phyloP scores from a whole-genome alignment of 176 grass and related monocot species.

The Zoysia pacifica region DNA sequence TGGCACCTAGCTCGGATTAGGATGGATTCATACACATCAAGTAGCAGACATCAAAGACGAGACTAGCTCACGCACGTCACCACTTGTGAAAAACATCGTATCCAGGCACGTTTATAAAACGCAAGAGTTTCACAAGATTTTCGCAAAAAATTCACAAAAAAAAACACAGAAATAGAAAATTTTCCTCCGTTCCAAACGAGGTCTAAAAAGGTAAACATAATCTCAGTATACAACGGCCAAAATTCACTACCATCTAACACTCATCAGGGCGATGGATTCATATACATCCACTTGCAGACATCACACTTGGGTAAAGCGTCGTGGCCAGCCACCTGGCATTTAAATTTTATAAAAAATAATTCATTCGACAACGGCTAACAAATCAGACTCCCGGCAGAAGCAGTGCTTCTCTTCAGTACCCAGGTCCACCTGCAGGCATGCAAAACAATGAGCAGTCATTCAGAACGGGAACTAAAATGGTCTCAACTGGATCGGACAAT shows the following conservation, averaged over 20 bases:
- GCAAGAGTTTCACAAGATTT: too few relatives aligned
- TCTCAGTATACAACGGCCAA: too few relatives aligned
- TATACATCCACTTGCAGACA: too few relatives aligned
- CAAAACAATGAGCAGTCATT: slow-evolving; percentile 18
- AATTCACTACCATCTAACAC: too few relatives aligned
- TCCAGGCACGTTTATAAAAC: too few relatives aligned
- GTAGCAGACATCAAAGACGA: slow-evolving; percentile 17
- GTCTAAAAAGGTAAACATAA: too few relatives aligned
- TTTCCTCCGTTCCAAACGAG: too few relatives aligned
- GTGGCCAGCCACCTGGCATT: not conserved
- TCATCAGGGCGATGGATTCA: too few relatives aligned
- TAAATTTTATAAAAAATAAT: slow-evolving; percentile 4
- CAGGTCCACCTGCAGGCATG: slow-evolving; percentile 70
- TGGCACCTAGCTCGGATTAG: slow-evolving; percentile 29
- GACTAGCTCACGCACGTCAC: not conserved
- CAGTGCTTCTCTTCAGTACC: slow-evolving; percentile 76
- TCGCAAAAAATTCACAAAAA: too few relatives aligned
- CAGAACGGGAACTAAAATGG: not conserved
- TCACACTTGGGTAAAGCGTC: not conserved
- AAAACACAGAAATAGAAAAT: too few relatives aligned
- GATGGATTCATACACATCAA: slow-evolving; percentile 28
- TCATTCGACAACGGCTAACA: slow-evolving; percentile 83
- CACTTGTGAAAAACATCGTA: too few relatives aligned
- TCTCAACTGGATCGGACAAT: not conserved
- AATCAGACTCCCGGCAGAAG: slow-evolving; percentile 76